phyloP scores from a whole-genome alignment of 1,284 basidiomycete genomes.

The Trichosporon asahii region DNA sequence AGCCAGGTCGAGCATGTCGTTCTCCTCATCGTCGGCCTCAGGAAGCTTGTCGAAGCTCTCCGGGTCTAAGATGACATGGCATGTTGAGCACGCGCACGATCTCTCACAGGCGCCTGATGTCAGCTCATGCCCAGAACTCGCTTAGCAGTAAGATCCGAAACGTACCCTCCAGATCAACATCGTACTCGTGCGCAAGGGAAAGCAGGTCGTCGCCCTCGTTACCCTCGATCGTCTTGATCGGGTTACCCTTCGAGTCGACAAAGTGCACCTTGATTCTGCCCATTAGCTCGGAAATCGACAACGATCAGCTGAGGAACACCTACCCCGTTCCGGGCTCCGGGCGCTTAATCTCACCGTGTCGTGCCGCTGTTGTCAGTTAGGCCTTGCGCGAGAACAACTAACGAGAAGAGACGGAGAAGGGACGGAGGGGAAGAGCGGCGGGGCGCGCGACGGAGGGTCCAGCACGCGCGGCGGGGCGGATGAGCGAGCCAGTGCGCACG shows the following conservation, averaged over 20 bases:
- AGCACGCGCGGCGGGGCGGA: background rate
- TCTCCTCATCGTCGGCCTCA: constrained; percentile 95
- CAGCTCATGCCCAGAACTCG: too few relatives aligned
- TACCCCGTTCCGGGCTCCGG: constrained; percentile 56
- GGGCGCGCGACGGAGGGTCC: background rate
- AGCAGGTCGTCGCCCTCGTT: constrained; percentile 93
- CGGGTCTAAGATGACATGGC: constrained; percentile 84
- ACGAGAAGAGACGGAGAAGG: constrained; percentile 2
- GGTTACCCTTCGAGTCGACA: constrained; percentile 77
- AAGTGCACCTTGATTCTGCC: constrained; percentile 81
- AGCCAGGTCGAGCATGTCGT: constrained; percentile 97
- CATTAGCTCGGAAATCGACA: background rate
- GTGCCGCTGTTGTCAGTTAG: constrained; percentile 27
- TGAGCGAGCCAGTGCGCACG: background rate
- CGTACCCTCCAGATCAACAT: constrained; percentile 93
- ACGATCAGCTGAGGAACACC: constrained; percentile 7
- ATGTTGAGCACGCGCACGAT: constrained; percentile 95
- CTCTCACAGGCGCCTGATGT: constrained; percentile 88
- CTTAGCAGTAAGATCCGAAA: too few relatives aligned
- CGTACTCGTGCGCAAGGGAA: constrained; percentile 88
- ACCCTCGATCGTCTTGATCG: constrained; percentile 82
- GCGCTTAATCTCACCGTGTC: constrained; percentile 57
- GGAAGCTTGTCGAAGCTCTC: constrained; percentile 79
- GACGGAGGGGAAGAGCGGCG: background rate
- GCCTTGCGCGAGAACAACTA: background rate